A percentile compares a stretch with the other conserved stretches of the same genome.
These are phyloP conservation scores for Tolypocladium album DNA, from an alignment of 2,329 filamentous ascomycete genomes.

Conservation along the genomic window DNA sequence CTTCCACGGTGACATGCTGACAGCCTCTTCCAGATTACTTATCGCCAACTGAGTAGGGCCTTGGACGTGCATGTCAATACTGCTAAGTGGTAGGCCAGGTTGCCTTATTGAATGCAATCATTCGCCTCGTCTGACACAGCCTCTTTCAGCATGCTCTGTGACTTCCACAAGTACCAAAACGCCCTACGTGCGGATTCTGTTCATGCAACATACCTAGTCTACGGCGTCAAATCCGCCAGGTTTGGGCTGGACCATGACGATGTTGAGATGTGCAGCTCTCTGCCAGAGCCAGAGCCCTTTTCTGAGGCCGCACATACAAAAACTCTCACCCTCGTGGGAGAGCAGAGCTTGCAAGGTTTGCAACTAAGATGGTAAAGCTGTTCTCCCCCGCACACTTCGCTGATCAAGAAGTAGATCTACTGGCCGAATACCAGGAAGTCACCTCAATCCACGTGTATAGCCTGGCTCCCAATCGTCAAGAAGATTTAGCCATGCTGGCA, in stretches of 20 bases:
- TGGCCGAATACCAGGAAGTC: conserved; percentile 61
- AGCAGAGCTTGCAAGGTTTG: conserved; percentile 62
- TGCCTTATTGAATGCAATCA: conserved; percentile 12
- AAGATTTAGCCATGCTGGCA: conserved; percentile 58
- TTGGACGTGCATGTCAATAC: conserved; percentile 75
- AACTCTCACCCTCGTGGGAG: conserved; percentile 56
- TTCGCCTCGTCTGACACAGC: not conserved
- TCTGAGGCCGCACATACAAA: conserved; percentile 42
- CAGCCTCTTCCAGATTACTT: conserved; percentile 58
- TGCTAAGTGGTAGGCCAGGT: conserved; percentile 66
- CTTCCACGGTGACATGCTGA: not conserved
- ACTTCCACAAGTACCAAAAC: conserved; percentile 78
- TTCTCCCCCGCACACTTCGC: not conserved
- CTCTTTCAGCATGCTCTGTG: conserved; percentile 66
- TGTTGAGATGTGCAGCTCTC: conserved; percentile 59
- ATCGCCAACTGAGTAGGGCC: conserved; percentile 72
- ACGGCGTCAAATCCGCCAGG: conserved; percentile 48
- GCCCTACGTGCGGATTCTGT: conserved; percentile 64
- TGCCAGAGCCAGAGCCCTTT: conserved; percentile 35
- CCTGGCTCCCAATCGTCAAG: conserved; percentile 58
- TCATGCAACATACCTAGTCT: conserved; percentile 88
- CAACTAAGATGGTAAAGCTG: not conserved
- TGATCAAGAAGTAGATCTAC: conserved; percentile 39
- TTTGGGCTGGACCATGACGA: conserved; percentile 43
- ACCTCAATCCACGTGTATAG: conserved; percentile 82